Evolutionary conservation across 352 stramenopile genomes (phyloP).

Genomic region (Lagenidium giganteum): DNA sequence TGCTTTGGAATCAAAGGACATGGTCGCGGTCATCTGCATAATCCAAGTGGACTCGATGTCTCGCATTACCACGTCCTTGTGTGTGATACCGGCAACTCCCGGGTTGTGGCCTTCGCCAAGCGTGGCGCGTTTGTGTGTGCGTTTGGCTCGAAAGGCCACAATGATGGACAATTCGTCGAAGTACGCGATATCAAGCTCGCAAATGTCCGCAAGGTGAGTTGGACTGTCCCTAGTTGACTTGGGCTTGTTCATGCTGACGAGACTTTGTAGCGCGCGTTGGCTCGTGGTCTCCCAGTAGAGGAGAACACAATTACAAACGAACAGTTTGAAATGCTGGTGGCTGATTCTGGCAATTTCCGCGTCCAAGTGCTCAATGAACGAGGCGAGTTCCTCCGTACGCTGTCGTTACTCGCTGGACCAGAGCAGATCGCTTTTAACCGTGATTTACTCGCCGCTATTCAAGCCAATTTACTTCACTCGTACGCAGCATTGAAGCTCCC

Average conservation of each 20-base stretch:
- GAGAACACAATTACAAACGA: constrained; percentile 43
- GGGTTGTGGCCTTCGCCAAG: constrained; percentile 50
- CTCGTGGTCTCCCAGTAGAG: constrained; percentile 25
- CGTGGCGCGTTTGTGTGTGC: constrained; percentile 41
- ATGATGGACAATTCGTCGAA: constrained; percentile 35
- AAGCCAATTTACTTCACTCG: constrained; percentile 20
- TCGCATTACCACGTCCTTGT: constrained; percentile 70
- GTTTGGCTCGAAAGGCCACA: constrained; percentile 33
- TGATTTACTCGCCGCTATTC: constrained; percentile 22
- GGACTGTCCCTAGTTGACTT: background rate
- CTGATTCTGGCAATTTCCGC: constrained; percentile 59
- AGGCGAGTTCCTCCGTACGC: constrained; percentile 37
- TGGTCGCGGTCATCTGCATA: constrained; percentile 28
- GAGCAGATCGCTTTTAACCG: constrained; percentile 40
- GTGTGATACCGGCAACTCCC: constrained; percentile 48
- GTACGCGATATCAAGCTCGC: constrained; percentile 43
- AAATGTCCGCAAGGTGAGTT: constrained; percentile 55
- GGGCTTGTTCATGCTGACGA: background rate
- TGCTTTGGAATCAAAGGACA: constrained; percentile 27
- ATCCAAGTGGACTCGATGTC: constrained; percentile 37
- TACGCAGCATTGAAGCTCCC: constrained; percentile 20
- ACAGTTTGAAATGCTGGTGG: constrained; percentile 63
- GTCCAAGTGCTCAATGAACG: constrained; percentile 66
- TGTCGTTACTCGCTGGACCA: constrained; percentile 38
- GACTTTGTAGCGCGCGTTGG: constrained; percentile 28